Percentiles rank a stretch among this genome's conserved stretches.
Conservation (phyloP, 2,329 filamentous ascomycete species). For the Colletotrichum tropicale region DNA sequence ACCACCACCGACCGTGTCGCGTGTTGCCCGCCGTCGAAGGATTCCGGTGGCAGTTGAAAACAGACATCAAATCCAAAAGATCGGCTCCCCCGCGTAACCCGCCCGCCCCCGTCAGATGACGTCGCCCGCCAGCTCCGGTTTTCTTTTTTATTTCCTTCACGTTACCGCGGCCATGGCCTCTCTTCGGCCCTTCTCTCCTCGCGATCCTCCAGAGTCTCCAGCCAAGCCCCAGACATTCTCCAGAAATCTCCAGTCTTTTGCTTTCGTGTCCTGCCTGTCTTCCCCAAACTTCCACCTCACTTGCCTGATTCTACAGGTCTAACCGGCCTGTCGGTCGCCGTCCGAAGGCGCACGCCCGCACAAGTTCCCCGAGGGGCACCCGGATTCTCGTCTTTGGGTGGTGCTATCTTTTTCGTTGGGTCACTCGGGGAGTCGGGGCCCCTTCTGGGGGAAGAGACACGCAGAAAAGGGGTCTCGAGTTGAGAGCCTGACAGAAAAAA, state of each 20-base stretch:
- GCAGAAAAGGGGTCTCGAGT: not conserved
- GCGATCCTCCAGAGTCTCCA: slow-evolving; percentile 1
- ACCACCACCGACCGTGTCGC: not conserved
- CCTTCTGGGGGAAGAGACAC: not conserved
- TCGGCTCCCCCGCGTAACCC: not conserved
- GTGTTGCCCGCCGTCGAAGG: not conserved
- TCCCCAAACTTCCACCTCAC: not conserved
- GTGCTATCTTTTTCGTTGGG: not conserved
- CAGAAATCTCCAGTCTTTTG: slow-evolving; percentile 15
- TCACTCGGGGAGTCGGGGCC: not conserved
- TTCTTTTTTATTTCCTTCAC: not conserved
- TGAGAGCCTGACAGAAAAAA: not conserved
- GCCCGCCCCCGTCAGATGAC: not conserved
- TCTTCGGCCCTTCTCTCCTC: slow-evolving; percentile 17
- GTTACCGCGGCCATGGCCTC: not conserved
- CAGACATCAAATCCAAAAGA: not conserved
- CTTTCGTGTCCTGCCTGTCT: not conserved
- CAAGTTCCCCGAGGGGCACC: slow-evolving; percentile 9
- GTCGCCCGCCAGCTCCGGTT: not conserved
- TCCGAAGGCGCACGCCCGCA: slow-evolving; percentile 4
- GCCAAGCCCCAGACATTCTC: slow-evolving; percentile 18
- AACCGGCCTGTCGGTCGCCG: slow-evolving; percentile 14
- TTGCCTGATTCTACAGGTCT: slow-evolving; percentile 9
- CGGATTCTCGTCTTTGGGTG: not conserved
- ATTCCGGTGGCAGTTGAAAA: not conserved